Evolutionary conservation across 176 grass and related monocot genomes (phyloP).

Genomic region (Aegilops tauschii): DNA sequence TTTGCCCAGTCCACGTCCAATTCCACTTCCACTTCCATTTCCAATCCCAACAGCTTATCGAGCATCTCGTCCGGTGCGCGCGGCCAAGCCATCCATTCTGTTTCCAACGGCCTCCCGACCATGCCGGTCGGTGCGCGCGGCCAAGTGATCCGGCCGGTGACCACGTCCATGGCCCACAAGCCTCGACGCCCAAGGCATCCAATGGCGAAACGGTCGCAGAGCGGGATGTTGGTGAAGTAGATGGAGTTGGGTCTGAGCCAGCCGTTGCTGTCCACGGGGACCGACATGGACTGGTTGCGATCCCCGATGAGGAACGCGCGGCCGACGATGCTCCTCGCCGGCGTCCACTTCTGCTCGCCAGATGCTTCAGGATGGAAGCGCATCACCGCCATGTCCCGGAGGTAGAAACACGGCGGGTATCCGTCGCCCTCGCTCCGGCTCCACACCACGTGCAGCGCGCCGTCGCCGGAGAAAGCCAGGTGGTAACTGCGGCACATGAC

Average conservation of each 20-base stretch:
- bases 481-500: background rate
- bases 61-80: background rate
- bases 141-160: too few species aligned
- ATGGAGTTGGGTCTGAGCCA: too few species aligned
- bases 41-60: background rate
- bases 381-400: background rate
- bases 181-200: too few species aligned
- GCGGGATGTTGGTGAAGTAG: too few species aligned
- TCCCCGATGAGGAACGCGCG: background rate
- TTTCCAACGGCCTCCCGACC: background rate
- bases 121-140: background rate
- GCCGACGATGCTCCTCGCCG: background rate
- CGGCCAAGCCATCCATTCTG: background rate
- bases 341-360: background rate
- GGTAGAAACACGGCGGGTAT: too few species aligned
- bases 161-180: too few species aligned
- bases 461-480: slow-evolving; percentile 2
- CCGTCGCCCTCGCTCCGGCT: background rate
- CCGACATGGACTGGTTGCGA: background rate
- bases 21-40: background rate
- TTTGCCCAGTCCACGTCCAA: background rate
- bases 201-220: too few species aligned
- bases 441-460: slow-evolving; percentile 9
- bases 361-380: background rate
- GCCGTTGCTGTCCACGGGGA: background rate